Evolutionary conservation across 2,329 filamentous ascomycete species (phyloP).

Genomic region (Teratosphaeriaceae sp.): DNA sequence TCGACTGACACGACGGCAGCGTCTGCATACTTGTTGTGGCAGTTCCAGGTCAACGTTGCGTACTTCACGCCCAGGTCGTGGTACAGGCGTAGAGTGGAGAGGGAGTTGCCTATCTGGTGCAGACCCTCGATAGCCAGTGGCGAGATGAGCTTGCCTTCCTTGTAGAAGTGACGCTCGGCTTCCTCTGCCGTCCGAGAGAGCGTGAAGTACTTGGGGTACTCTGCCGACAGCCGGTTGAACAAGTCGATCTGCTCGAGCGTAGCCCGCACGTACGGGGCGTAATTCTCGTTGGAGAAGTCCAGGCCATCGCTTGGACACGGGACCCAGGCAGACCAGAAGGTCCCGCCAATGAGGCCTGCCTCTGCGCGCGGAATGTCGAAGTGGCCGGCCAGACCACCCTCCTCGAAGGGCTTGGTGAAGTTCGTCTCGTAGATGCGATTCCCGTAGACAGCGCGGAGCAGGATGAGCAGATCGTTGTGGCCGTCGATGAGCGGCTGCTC

Average conservation of each 20-base stretch:
- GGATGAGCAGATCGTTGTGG: constrained; percentile 79
- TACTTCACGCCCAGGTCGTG: constrained; percentile 77
- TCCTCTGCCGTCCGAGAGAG: constrained; percentile 52
- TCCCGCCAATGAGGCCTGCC: constrained; percentile 66
- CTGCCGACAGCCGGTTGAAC: constrained; percentile 54
- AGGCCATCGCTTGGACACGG: constrained; percentile 66
- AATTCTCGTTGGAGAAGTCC: constrained; percentile 68
- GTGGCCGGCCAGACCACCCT: constrained; percentile 61
- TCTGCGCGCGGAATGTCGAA: constrained; percentile 73
- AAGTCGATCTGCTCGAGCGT: constrained; percentile 73
- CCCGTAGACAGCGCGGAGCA: constrained; percentile 58
- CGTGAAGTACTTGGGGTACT: constrained; percentile 65
- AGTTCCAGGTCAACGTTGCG: constrained; percentile 86
- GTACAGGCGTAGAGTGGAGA: constrained; percentile 67
- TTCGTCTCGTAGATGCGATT: constrained; percentile 66
- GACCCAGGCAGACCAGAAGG: constrained; percentile 89
- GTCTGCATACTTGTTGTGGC: constrained; percentile 84
- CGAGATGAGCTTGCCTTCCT: constrained; percentile 55
- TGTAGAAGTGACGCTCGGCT: constrained; percentile 50
- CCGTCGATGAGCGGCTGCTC: constrained; percentile 52
- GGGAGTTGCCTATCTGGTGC: constrained; percentile 86
- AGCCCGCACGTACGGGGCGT: constrained; percentile 56
- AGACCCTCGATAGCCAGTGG: constrained; percentile 79
- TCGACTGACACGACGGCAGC: constrained; percentile 60
- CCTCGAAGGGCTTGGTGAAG: constrained; percentile 68